phyloP scores from a whole-genome alignment of 1,139 yeast genomes.

The Kurtzmaniella quercitrusa region DNA sequence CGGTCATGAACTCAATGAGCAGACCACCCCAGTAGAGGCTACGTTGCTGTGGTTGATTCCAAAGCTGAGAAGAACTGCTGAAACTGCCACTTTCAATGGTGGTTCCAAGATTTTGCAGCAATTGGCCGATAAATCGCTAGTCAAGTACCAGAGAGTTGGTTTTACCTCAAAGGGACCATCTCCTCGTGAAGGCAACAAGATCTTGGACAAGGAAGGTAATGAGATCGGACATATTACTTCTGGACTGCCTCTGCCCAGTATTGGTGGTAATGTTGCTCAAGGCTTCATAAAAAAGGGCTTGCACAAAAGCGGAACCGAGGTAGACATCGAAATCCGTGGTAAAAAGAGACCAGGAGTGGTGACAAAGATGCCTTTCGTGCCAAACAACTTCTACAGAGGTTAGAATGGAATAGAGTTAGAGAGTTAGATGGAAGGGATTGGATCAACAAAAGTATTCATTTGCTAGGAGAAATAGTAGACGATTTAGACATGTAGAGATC shows the following conservation, averaged over 20 bases:
- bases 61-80: slow-evolving; percentile 60
- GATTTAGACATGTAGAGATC: too few relatives aligned
- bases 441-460: too few relatives aligned
- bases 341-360: slow-evolving; percentile 72
- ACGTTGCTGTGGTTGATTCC: slow-evolving; percentile 87
- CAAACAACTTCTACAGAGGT: slow-evolving; percentile 61
- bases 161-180: slow-evolving; percentile 77
- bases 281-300: slow-evolving; percentile 76
- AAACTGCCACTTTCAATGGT: slow-evolving; percentile 68
- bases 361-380: slow-evolving; percentile 80
- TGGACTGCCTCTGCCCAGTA: slow-evolving; percentile 86
- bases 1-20: slow-evolving; percentile 83
- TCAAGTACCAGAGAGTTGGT: slow-evolving; percentile 71
- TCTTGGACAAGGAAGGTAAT: slow-evolving; percentile 49
- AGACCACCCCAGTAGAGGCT: slow-evolving; percentile 85
- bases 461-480: too few relatives aligned
- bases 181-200: slow-evolving; percentile 78
- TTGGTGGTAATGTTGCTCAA: slow-evolving; percentile 88
- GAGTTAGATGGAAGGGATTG: too few relatives aligned
- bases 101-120: slow-evolving; percentile 65
- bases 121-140: slow-evolving; percentile 57
- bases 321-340: slow-evolving; percentile 77
- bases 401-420: too few relatives aligned
- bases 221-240: slow-evolving; percentile 77
- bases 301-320: slow-evolving; percentile 71